phyloP scores from a whole-genome alignment of 1,284 basidiomycete species.

The Trichosporon faecale region DNA sequence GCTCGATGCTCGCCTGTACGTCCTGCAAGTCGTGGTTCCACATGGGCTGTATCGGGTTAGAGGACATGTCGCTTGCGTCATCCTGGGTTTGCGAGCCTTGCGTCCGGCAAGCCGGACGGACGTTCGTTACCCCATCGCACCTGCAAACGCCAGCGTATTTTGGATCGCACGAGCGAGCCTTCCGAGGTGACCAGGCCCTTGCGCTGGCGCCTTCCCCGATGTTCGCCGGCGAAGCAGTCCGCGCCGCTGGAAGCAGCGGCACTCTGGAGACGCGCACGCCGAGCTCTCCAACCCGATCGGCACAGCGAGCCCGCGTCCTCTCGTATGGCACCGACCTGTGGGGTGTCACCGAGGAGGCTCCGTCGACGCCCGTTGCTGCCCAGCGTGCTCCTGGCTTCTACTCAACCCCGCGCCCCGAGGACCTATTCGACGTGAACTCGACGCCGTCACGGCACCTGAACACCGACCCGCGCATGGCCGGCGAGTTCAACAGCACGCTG shows the following conservation, averaged over 20 bases:
- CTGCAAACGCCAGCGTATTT: slow-evolving; percentile 16
- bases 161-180: slow-evolving; percentile 23
- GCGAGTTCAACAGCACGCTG: slow-evolving; percentile 40
- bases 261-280: slow-evolving; percentile 31
- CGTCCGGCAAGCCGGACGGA: slow-evolving; percentile 27
- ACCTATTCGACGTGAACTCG: slow-evolving; percentile 48
- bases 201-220: slow-evolving; percentile 48
- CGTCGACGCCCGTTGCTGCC: slow-evolving; percentile 40
- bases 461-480: slow-evolving; percentile 29
- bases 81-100: slow-evolving; percentile 45
- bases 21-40: slow-evolving; percentile 48
- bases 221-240: slow-evolving; percentile 31
- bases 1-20: slow-evolving; percentile 38
- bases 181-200: slow-evolving; percentile 42
- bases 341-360: slow-evolving; percentile 36
- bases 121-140: slow-evolving; percentile 33
- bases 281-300: slow-evolving; percentile 23
- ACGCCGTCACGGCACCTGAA: slow-evolving; percentile 48
- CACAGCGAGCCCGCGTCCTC: slow-evolving; percentile 39
- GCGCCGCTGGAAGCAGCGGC: slow-evolving; percentile 25
- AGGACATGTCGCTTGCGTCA: slow-evolving; percentile 29
- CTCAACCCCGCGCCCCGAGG: slow-evolving; percentile 45
- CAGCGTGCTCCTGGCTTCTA: slow-evolving; percentile 29
- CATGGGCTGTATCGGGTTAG: slow-evolving; percentile 39
- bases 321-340: slow-evolving; percentile 46